A percentile compares a stretch with the other conserved stretches of the same genome.
Conservation (phyloP, 2,329 filamentous ascomycete genomes). For the Sarocladiaceae sp. region DNA sequence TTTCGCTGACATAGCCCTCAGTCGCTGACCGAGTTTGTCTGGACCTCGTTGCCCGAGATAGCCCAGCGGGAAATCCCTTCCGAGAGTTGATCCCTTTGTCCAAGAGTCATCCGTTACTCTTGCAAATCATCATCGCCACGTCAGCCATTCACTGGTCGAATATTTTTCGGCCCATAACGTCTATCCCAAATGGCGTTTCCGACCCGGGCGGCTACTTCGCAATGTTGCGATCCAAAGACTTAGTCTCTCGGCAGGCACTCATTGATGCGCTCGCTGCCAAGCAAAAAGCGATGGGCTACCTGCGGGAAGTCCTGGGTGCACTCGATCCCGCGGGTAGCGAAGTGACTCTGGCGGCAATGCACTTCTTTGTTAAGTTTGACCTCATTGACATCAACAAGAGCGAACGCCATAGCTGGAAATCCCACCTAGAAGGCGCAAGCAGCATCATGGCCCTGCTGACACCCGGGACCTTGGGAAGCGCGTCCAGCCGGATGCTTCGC, state of each 20-base stretch:
- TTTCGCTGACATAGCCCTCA: constrained; percentile 16
- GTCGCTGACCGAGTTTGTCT: constrained; percentile 46
- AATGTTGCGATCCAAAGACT: constrained; percentile 31
- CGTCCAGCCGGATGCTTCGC: constrained; percentile 30
- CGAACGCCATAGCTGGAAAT: constrained; percentile 37
- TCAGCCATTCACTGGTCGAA: constrained; percentile 47
- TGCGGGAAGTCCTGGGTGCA: constrained; percentile 35
- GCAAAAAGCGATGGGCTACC: constrained; percentile 40
- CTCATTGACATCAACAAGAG: constrained; percentile 43
- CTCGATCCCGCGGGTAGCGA: constrained; percentile 37
- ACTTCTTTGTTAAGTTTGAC: constrained; percentile 49
- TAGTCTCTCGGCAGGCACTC: constrained; percentile 34
- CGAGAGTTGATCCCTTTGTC: constrained; percentile 44
- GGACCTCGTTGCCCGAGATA: constrained; percentile 48
- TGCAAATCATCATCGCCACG: constrained; percentile 44
- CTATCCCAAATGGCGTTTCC: constrained; percentile 24
- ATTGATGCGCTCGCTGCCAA: constrained; percentile 44
- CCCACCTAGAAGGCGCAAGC: constrained; percentile 42
- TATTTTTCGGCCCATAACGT: constrained; percentile 29
- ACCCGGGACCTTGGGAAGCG: constrained; percentile 21
- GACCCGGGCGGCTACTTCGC: constrained; percentile 33
- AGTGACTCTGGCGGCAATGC: constrained; percentile 41
- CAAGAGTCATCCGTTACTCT: constrained; percentile 38
- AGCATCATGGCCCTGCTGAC: constrained; percentile 34
- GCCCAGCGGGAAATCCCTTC: constrained; percentile 41